Conservation (phyloP, 352 stramenopile species). For the Phytophthora pisi region DNA sequence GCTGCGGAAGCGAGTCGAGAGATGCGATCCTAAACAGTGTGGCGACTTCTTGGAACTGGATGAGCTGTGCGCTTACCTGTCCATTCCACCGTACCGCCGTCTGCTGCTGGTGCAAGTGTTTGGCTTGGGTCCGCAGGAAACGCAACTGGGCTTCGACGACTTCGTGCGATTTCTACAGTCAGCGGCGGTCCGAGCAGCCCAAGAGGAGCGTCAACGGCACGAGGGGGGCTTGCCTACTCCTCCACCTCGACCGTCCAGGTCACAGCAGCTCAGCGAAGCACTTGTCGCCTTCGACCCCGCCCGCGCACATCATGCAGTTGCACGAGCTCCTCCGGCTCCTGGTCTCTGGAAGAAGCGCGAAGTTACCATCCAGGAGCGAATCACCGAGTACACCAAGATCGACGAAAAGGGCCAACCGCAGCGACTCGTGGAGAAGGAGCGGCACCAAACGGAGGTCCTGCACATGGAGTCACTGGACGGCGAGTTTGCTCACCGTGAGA, state of each 20-base stretch:
- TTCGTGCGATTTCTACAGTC: slow-evolving; percentile 79
- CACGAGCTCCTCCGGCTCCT: slow-evolving; percentile 53
- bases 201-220: slow-evolving; percentile 44
- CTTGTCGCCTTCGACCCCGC: slow-evolving; percentile 57
- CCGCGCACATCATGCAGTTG: slow-evolving; percentile 43
- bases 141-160: slow-evolving; percentile 50
- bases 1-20: slow-evolving; percentile 39
- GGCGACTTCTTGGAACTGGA: slow-evolving; percentile 56
- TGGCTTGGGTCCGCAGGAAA: slow-evolving; percentile 38
- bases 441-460: slow-evolving; percentile 84
- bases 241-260: slow-evolving; percentile 17
- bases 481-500: slow-evolving; percentile 84
- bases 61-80: slow-evolving; percentile 71
- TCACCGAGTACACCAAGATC: slow-evolving; percentile 90
- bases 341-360: slow-evolving; percentile 89
- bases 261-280: slow-evolving; percentile 9
- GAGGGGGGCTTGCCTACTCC: slow-evolving; percentile 26
- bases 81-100: slow-evolving; percentile 67
- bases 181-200: slow-evolving; percentile 49
- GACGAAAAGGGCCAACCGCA: slow-evolving; percentile 78
- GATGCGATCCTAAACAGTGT: slow-evolving; percentile 10
- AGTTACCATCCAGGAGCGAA: slow-evolving; percentile 87
- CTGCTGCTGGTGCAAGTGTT: slow-evolving; percentile 67
- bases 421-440: slow-evolving; percentile 81
- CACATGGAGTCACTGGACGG: slow-evolving; percentile 83